A percentile compares a stretch with the other conserved stretches of the same genome.
These are phyloP conservation scores for Bruguiera gymnorhiza DNA, from an alignment of 345 rosid species.

Conservation along the genomic window DNA sequence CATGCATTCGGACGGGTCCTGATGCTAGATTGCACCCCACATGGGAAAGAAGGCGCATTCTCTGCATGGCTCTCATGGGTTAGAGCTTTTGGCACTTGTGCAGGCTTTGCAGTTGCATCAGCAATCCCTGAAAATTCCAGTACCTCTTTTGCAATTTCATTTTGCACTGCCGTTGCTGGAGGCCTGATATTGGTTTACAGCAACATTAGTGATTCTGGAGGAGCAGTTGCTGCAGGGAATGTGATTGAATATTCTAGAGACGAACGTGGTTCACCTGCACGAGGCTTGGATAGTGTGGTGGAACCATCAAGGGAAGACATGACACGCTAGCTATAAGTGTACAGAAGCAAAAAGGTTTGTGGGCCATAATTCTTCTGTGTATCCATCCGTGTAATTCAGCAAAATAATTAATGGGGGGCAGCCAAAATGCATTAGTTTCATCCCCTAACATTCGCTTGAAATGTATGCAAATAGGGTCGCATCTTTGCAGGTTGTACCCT, in stretches of 20 bases:
- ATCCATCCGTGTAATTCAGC: no score
- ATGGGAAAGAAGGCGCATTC: constrained; percentile 53
- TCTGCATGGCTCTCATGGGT: constrained; percentile 48
- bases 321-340: no score
- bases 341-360: no score
- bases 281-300: not conserved
- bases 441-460: no score
- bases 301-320: not conserved
- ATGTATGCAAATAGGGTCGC: no score
- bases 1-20: constrained; percentile 50
- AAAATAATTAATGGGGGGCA: no score
- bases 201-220: constrained; percentile 49
- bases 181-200: constrained; percentile 41
- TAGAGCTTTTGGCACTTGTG: constrained; percentile 40
- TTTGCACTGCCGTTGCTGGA: constrained; percentile 28
- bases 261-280: not conserved
- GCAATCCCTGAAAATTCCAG: constrained; percentile 34
- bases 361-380: no score
- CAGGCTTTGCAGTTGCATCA: constrained; percentile 50
- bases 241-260: constrained; percentile 18
- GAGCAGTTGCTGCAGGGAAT: constrained; percentile 47
- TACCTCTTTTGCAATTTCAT: constrained; percentile 41
- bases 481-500: no score
- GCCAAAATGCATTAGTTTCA: no score
- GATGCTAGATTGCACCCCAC: constrained; percentile 46